Percentiles rank a stretch among this genome's conserved stretches.
phyloP scores from a whole-genome alignment of 1,284 basidiomycete species.

The Anthracocystis walkeri region DNA sequence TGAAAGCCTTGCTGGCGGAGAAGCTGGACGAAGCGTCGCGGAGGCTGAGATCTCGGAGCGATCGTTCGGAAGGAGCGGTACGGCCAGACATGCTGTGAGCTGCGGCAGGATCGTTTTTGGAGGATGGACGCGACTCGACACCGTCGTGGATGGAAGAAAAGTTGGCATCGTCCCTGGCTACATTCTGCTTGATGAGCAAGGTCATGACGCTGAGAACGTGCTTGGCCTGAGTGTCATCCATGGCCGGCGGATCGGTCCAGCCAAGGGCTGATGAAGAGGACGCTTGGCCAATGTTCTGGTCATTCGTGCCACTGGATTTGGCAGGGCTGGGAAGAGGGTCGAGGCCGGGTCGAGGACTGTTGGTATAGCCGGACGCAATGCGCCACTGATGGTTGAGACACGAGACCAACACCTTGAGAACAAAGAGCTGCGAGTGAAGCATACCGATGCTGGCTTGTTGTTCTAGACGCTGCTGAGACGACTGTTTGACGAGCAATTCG shows the following conservation, averaged over 20 bases:
- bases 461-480: constrained; percentile 62
- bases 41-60: constrained; percentile 41
- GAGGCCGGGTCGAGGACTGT: constrained; percentile 23
- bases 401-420: constrained; percentile 84
- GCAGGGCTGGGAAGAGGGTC: constrained; percentile 2
- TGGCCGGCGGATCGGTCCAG: constrained; percentile 79
- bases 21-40: constrained; percentile 39
- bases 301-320: constrained; percentile 22
- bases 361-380: constrained; percentile 52
- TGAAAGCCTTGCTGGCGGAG: constrained; percentile 33
- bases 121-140: constrained; percentile 23
- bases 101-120: constrained; percentile 20
- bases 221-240: constrained; percentile 87
- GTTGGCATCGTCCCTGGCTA: constrained; percentile 58
- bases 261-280: constrained; percentile 38
- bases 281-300: constrained; percentile 28
- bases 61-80: constrained; percentile 38
- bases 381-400: constrained; percentile 83
- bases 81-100: constrained; percentile 22
- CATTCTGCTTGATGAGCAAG: constrained; percentile 78
- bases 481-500: constrained; percentile 56
- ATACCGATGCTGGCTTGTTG: constrained; percentile 69
- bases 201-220: constrained; percentile 80
- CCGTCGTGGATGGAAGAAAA: constrained; percentile 41
- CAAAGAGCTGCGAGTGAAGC: constrained; percentile 88